Percentiles rank a stretch among this genome's conserved stretches.
These are phyloP conservation scores for Rhexocercosporidium sp. DNA, from an alignment of 2,329 filamentous ascomycete species.

Conservation along the genomic window DNA sequence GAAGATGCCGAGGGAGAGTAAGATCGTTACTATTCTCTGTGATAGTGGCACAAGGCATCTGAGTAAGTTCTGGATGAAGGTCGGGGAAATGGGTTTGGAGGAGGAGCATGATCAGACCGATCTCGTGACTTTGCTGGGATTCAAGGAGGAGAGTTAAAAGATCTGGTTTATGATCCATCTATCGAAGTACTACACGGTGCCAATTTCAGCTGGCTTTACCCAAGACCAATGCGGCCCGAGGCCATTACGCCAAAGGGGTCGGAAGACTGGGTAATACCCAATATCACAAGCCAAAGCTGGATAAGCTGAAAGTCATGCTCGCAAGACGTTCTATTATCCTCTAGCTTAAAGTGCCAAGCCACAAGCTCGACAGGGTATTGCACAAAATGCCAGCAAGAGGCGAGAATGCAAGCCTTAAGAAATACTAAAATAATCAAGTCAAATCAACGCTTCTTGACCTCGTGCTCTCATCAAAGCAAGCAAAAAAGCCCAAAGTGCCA, in stretches of 20 bases:
- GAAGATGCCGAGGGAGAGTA: conserved; percentile 62
- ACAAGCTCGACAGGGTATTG: conserved; percentile 6
- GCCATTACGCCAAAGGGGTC: background rate
- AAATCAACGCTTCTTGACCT: background rate
- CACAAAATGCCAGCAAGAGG: conserved; percentile 4
- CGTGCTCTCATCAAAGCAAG: background rate
- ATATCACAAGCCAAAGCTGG: background rate
- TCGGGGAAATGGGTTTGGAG: conserved; percentile 71
- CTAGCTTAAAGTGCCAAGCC: conserved; percentile 8
- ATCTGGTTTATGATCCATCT: no score
- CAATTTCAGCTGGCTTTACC: background rate
- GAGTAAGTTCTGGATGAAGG: conserved; percentile 82
- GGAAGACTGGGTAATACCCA: background rate
- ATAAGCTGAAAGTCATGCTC: background rate
- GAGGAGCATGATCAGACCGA: conserved; percentile 56
- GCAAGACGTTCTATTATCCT: conserved; percentile 7
- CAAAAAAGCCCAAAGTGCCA: background rate
- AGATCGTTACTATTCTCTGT: conserved; percentile 83
- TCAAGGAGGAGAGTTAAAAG: conserved; percentile 41
- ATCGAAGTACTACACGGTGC: background rate
- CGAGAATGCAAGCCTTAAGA: background rate
- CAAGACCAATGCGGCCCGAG: background rate
- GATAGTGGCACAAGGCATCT: conserved; percentile 83
- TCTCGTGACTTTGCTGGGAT: conserved; percentile 56
- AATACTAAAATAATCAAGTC: background rate